Evolutionary conservation across 1,139 yeast genomes (phyloP), one percentile per base, ranked within the genome.

Genomic region (Saccharomyces hybrid): DNA sequence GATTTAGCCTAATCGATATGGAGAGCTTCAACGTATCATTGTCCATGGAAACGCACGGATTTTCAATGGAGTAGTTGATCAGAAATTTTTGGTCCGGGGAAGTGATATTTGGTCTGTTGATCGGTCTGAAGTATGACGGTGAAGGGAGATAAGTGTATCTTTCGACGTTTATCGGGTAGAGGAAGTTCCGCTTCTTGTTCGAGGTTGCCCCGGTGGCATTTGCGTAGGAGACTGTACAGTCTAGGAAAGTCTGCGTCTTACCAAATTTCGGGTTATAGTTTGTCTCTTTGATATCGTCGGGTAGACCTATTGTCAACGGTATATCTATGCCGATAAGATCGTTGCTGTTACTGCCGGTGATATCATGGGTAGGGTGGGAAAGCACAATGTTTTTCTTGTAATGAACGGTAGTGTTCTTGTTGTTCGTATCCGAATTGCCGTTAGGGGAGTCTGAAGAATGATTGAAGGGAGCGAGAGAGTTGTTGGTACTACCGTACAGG

Each of bases 261-360:
- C 74, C 73, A 53, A 68, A 72, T 34, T 59, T 62, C 6, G 63
- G 51, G 47, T 73, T 70, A 44, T 64, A 71, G 41, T 72, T 69
- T 2, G 77, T 74, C 27, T 83, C 76, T 7, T 76, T 71, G 4
- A 82, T 73, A 55, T 81, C 82, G 54, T 75, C 76, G 0, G 83
- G 83, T n/a, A 84, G 66, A 0, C 83, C 83, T 34, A 84, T 75
- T 9, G 83, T 70, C 47, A 84, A 68, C 0, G 88, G 88, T 3
- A 84, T 66, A 61, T 83, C 87, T 32, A 83, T 63, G 0, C 84
- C 87, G 7, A 83, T 61, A 27, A 79, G 19, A 24, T 62, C 48
- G 76, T 31, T 16, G n/a, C 27, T 26, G 42, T 27, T 16, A 11
- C 19, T 8, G 4, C n/a, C 51, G 27, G 26, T 24, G 6, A 14